Percentiles rank a stretch among this genome's conserved stretches.
These are phyloP conservation scores for Aristolochia contorta DNA, from an alignment of 164 flowering plant species.

Conservation along the genomic window DNA sequence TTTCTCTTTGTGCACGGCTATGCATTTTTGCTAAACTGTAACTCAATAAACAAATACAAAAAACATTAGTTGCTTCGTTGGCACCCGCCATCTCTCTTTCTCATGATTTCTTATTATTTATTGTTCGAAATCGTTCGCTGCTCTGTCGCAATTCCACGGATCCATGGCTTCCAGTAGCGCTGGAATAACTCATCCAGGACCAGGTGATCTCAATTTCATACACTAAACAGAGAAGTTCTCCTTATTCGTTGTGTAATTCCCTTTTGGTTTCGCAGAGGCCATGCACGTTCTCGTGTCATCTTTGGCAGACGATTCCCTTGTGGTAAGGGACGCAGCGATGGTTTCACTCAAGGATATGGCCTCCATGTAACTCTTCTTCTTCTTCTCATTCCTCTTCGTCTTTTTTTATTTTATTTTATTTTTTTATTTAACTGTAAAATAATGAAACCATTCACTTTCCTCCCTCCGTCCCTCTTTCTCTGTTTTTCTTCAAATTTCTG, in stretches of 20 bases:
- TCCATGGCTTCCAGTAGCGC: constrained; percentile 20
- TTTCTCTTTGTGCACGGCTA: too few relatives aligned
- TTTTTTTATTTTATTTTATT: neutral
- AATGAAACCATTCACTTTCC: too few relatives aligned
- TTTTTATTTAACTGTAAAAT: too few relatives aligned
- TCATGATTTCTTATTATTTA: too few relatives aligned
- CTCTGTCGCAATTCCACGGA: too few relatives aligned
- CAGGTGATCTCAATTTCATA: constrained; percentile 8
- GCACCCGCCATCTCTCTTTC: too few relatives aligned
- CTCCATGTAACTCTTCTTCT: constrained; percentile 30
- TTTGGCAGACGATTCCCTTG: constrained; percentile 59
- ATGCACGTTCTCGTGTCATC: constrained; percentile 28
- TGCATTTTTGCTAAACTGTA: too few relatives aligned
- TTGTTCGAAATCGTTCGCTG: neutral
- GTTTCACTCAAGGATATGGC: constrained; percentile 69
- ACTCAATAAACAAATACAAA: too few relatives aligned
- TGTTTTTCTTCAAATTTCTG: neutral
- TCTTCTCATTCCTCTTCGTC: too few relatives aligned
- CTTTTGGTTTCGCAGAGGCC: constrained; percentile 19
- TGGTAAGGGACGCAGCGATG: constrained; percentile 66
- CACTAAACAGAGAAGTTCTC: too few relatives aligned
- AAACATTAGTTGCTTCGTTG: too few relatives aligned
- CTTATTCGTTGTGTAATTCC: neutral
- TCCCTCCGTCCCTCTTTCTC: neutral
- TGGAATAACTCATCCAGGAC: constrained; percentile 15